Conservation (phyloP, 306 rosid species). For the Sphenostylis stenocarpa region DNA sequence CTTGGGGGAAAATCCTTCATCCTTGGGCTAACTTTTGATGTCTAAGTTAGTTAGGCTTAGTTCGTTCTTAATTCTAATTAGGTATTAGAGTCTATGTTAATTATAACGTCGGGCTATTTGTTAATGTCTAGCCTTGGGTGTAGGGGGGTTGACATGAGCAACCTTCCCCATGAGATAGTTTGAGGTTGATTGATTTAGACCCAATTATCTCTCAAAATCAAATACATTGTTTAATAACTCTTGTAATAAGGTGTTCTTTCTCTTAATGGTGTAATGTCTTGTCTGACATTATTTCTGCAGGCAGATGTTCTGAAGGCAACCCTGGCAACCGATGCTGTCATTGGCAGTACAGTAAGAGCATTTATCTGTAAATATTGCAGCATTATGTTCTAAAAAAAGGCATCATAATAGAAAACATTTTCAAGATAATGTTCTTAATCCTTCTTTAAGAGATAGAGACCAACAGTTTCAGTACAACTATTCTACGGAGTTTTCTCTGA, state of each 20-base stretch:
- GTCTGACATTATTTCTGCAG: constrained; percentile 51
- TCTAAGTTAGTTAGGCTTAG: neutral
- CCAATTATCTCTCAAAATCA: neutral
- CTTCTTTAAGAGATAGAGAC: constrained; percentile 3
- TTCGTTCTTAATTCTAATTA: neutral
- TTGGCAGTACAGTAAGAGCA: constrained; percentile 76
- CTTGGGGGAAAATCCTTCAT: neutral
- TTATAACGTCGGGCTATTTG: neutral
- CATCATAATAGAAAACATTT: neutral
- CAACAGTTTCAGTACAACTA: constrained; percentile 1
- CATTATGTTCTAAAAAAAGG: neutral
- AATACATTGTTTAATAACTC: neutral
- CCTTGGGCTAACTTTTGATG: neutral
- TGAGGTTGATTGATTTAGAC: neutral
- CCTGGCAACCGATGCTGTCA: constrained; percentile 90
- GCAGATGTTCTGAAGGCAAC: constrained; percentile 88
- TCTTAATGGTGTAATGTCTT: constrained; percentile 24
- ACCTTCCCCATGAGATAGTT: neutral
- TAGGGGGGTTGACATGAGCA: neutral
- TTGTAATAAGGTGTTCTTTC: neutral
- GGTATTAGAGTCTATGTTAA: neutral
- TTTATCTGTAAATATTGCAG: neutral
- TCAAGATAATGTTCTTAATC: constrained; percentile 18
- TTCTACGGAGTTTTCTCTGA: constrained; percentile 24
- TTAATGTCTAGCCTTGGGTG: neutral